These are phyloP conservation scores for Spathaspora sp. DNA, from an alignment of 805 yeast species.

Conservation along the genomic window DNA sequence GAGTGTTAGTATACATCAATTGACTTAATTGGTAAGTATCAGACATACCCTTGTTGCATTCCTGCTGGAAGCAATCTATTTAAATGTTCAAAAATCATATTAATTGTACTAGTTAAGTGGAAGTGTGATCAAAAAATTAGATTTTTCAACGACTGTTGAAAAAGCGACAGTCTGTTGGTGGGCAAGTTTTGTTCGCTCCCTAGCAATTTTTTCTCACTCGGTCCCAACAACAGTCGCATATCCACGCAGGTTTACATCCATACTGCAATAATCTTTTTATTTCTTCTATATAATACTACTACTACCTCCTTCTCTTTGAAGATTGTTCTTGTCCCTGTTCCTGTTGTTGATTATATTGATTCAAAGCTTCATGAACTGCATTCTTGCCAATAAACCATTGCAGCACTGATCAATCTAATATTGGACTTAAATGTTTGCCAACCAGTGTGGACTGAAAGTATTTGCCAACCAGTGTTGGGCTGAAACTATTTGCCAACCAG, in stretches of 20 bases:
- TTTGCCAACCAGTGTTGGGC: too few species aligned
- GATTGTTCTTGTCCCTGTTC: constrained; percentile 14
- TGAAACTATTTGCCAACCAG: too few species aligned
- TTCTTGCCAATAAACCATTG: too few species aligned
- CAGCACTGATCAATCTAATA: too few species aligned
- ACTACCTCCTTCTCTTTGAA: constrained; percentile 6
- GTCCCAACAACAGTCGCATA: too few species aligned
- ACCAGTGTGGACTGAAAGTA: too few species aligned
- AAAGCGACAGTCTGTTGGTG: not conserved
- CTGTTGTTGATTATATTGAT: constrained; percentile 19
- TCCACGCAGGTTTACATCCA: not conserved
- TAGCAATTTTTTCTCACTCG: too few species aligned
- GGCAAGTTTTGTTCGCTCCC: not conserved
- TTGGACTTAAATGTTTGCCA: too few species aligned
- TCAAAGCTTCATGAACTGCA: constrained; percentile 58
- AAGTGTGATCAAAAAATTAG: not conserved
- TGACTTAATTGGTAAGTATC: not conserved
- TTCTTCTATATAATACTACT: not conserved
- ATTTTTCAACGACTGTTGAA: not conserved
- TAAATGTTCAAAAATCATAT: constrained; percentile 7
- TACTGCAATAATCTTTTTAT: not conserved
- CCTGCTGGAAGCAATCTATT: constrained; percentile 6
- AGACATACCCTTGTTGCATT: constrained; percentile 6
- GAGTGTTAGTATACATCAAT: constrained; percentile 1
- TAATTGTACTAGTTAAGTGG: not conserved